Base-by-base conservation (phyloP, 2,329 filamentous ascomycete genomes). In the Neopestalotiopsis sp. region DNA sequence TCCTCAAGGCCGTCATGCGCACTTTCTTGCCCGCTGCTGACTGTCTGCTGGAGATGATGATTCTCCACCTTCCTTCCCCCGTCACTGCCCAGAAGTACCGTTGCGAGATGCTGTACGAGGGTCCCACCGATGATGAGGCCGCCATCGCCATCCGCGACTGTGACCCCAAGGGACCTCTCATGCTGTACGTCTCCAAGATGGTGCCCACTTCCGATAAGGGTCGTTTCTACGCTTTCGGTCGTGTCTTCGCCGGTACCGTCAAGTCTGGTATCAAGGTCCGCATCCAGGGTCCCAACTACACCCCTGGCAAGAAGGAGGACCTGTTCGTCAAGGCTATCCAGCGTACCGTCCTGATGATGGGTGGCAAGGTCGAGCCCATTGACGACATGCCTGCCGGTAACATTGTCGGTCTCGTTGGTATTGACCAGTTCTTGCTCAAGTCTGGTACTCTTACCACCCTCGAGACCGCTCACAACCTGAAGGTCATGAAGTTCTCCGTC, bases 121-220 rank as follows among this genome's bases (percentile, higher is more conserved):
- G 96, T 90, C 96, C 96, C 78, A 80, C 87, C 70, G 96, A 99
- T 82, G 96, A 99, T 79, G 92, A 94, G 85, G 91, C 91, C 78
- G 95, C 93, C 87, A 93, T 97, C 82, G 94, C 91, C 90, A 98
- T 99, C 90, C 95, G 95, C 79, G 94, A 98, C 90, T 98, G 96
- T 85, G 94, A 99, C 85, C 89, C 95, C 85, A 97, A 97, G 89
- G 96, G 90, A 84, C 94, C 95, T 80, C 96, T 99, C 86, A 99
- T 99, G 96, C 90, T 98, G 77, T 99, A 99, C 93, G 95, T 99
- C 84, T 99, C 96, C 85, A 99, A 99, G 94, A 99, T 99, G 96
- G 96, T 99, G 81, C 96, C 96, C 80, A 99, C 96, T 78, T 97
- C 94, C 79, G 96, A 99, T 83, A 98, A 98, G 92, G 96, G 96